Percentiles rank a stretch among this genome's conserved stretches.
These are phyloP conservation scores for Adenanthera pavonina DNA, from an alignment of 306 rosid genomes.

Conservation along the genomic window DNA sequence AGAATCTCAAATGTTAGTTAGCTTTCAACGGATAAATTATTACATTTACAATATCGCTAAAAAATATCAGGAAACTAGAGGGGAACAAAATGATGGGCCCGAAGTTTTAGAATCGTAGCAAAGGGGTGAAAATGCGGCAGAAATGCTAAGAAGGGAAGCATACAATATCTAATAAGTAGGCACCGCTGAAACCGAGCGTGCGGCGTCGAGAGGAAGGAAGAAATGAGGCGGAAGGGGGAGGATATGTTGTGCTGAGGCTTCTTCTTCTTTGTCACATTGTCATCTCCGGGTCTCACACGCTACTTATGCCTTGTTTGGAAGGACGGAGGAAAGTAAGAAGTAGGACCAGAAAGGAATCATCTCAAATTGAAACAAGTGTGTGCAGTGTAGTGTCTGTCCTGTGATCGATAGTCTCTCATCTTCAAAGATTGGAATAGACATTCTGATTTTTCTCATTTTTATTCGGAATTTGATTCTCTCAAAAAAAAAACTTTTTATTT, in stretches of 20 bases:
- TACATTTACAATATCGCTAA: too few species aligned
- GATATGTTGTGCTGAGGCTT: not conserved
- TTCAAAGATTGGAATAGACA: too few species aligned
- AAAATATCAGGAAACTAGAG: not conserved
- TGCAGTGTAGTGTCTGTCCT: too few species aligned
- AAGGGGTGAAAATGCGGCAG: not conserved
- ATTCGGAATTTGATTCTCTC: too few species aligned
- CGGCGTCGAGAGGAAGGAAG: not conserved
- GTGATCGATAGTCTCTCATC: too few species aligned
- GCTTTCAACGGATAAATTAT: too few species aligned
- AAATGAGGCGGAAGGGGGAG: not conserved
- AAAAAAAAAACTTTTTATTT: too few species aligned
- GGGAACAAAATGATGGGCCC: not conserved
- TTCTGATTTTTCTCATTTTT: too few species aligned
- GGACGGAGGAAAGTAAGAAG: not conserved
- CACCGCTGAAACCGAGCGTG: not conserved
- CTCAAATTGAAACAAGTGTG: not conserved
- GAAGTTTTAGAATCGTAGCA: not conserved
- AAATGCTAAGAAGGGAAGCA: not conserved
- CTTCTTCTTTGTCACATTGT: not conserved
- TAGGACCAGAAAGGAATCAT: not conserved
- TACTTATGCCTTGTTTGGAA: not conserved
- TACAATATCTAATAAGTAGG: not conserved
- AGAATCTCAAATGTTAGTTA: not conserved
- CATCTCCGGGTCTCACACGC: too few species aligned